Conservation (phyloP, 805 yeast genomes). For the Metschnikowia shivogae region DNA sequence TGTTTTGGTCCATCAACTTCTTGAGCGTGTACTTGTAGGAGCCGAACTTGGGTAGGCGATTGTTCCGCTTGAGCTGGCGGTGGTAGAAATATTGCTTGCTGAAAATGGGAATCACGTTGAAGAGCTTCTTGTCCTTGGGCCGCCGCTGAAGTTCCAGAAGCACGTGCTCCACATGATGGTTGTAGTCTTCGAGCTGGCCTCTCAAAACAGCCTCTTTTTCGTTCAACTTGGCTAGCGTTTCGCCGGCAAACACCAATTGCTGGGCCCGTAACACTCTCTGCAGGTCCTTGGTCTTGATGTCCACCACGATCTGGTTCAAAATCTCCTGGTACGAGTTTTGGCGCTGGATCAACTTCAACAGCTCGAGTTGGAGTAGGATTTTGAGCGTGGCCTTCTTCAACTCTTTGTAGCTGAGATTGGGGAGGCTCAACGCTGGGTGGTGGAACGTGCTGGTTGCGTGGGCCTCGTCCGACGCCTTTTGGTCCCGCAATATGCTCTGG, state of each 20-base stretch:
- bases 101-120: slow-evolving; percentile 50
- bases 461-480: not conserved
- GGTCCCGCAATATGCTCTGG: slow-evolving; percentile 40
- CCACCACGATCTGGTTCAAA: slow-evolving; percentile 78
- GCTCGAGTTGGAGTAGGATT: slow-evolving; percentile 70
- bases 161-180: slow-evolving; percentile 42
- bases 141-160: slow-evolving; percentile 41
- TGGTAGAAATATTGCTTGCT: slow-evolving; percentile 75
- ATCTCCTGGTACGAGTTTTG: slow-evolving; percentile 71
- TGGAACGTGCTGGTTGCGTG: not conserved
- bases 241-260: slow-evolving; percentile 39
- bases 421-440: slow-evolving; percentile 46
- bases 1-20: slow-evolving; percentile 67
- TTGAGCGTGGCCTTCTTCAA: slow-evolving; percentile 74
- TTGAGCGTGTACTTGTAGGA: slow-evolving; percentile 73
- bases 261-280: slow-evolving; percentile 40
- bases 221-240: slow-evolving; percentile 40
- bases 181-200: slow-evolving; percentile 44
- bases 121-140: slow-evolving; percentile 44
- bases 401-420: slow-evolving; percentile 57
- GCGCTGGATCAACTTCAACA: slow-evolving; percentile 59
- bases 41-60: slow-evolving; percentile 71
- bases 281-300: slow-evolving; percentile 53
- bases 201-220: slow-evolving; percentile 44
- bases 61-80: slow-evolving; percentile 61